Evolutionary conservation across 495 filamentous ascomycete genomes (phyloP).

Genomic region (Aspergillus indologenus): DNA sequence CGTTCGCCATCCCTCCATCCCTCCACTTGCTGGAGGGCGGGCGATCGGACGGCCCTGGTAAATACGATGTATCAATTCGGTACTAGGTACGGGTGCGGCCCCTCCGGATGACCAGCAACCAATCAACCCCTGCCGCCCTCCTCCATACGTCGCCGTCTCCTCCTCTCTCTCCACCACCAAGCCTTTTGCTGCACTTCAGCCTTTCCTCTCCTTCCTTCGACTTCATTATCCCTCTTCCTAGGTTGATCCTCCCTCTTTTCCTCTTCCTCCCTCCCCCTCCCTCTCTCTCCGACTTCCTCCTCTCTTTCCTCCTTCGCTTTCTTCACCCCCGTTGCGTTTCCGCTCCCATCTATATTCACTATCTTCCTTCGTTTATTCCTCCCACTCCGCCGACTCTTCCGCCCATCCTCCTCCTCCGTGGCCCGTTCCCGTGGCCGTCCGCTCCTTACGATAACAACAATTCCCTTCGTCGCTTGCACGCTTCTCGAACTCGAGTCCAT

Average conservation of each 20-base stretch:
- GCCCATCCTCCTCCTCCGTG: conserved; percentile 19
- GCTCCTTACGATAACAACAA: conserved; percentile 34
- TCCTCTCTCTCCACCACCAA: conserved; percentile 12
- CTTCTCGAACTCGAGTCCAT: conserved; percentile 8
- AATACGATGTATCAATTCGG: conserved; percentile 17
- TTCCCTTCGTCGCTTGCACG: conserved; percentile 14
- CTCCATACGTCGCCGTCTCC: conserved; percentile 15
- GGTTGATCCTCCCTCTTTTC: conserved; percentile 13
- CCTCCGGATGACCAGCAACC: conserved; percentile 13
- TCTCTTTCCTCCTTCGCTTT: conserved; percentile 19
- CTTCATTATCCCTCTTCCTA: conserved; percentile 18
- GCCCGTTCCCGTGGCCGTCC: conserved; percentile 48
- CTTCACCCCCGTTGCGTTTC: conserved; percentile 25
- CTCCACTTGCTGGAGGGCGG: conserved; percentile 12
- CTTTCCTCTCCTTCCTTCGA: conserved; percentile 19
- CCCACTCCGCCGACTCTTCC: conserved; percentile 23
- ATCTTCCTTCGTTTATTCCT: conserved; percentile 13
- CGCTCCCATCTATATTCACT: conserved; percentile 24
- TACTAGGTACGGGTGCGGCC: conserved; percentile 16
- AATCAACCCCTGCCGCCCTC: conserved; percentile 18
- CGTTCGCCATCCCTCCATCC: conserved; percentile 9
- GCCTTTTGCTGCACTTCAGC: conserved; percentile 14
- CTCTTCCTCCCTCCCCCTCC: conserved; percentile 5
- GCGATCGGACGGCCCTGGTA: conserved; percentile 18
- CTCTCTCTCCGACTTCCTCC: conserved; percentile 8